phyloP scores from a whole-genome alignment of 1,284 basidiomycete genomes.

The Papiliotrema fonsecae region DNA sequence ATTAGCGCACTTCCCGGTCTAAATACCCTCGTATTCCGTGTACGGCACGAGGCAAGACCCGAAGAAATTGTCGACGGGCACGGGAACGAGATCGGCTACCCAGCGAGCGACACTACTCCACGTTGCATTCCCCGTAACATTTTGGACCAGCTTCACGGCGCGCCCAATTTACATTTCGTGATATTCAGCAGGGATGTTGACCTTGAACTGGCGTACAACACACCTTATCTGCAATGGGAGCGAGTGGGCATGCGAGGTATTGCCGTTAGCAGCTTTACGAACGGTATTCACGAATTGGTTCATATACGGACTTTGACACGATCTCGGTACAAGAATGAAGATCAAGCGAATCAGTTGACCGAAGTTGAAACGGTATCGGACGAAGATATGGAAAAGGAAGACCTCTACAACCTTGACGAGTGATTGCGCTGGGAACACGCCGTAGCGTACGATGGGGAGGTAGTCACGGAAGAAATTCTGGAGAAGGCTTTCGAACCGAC shows the following conservation, averaged over 20 bases:
- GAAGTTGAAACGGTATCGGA: neutral
- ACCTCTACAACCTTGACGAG: neutral
- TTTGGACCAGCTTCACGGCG: neutral
- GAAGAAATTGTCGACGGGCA: too few species aligned
- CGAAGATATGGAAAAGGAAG: neutral
- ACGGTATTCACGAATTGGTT: neutral
- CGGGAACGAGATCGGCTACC: too few species aligned
- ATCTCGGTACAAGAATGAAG: neutral
- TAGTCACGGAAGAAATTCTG: neutral
- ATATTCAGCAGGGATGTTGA: constrained; percentile 1
- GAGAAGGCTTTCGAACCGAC: neutral
- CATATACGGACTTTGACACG: constrained; percentile 2
- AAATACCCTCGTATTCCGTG: neutral
- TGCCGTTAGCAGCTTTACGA: neutral
- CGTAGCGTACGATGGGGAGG: neutral
- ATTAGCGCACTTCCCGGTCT: neutral
- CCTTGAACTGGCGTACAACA: neutral
- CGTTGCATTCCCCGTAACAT: too few species aligned
- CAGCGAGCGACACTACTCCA: too few species aligned
- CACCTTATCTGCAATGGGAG: neutral
- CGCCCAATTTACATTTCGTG: neutral
- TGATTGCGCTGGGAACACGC: neutral
- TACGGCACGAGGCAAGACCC: neutral
- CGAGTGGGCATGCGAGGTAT: neutral
- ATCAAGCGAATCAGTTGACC: neutral